A percentile compares a stretch with the other conserved stretches of the same genome.
These are phyloP conservation scores for Lentinula detonsa DNA, from an alignment of 768 basidiomycete species.

Conservation along the genomic window DNA sequence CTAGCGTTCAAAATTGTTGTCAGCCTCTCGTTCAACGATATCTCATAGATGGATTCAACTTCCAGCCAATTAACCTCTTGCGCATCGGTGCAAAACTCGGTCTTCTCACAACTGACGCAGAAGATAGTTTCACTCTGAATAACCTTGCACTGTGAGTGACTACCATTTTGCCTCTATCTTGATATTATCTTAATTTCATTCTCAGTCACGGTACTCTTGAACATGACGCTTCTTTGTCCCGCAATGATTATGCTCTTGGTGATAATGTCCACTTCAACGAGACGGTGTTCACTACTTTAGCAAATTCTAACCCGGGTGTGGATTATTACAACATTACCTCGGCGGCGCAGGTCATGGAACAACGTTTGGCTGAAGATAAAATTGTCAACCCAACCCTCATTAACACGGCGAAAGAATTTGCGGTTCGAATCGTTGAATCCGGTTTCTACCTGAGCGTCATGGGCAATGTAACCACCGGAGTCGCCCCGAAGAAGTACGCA, in stretches of 20 bases:
- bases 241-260: neutral
- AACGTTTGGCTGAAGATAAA: constrained; percentile 6
- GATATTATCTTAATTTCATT: no score
- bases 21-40: neutral
- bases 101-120: constrained; percentile 11
- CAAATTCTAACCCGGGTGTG: constrained; percentile 8
- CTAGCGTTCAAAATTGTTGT: neutral
- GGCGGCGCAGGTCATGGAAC: constrained; percentile 4
- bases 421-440: constrained; percentile 8
- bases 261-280: constrained; percentile 4
- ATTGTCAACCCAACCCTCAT: constrained; percentile 4
- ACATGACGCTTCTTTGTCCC: constrained; percentile 5
- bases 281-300: neutral
- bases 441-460: constrained; percentile 10
- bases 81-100: constrained; percentile 8
- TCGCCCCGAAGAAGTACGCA: neutral
- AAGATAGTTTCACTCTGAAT: constrained; percentile 12
- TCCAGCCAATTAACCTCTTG: neutral
- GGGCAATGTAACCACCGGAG: constrained; percentile 2
- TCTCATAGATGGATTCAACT: neutral
- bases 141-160: constrained; percentile 11
- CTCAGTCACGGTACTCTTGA: constrained; percentile 4
- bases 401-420: constrained; percentile 11
- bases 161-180: no score
- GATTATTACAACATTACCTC: constrained; percentile 10